phyloP scores from a whole-genome alignment of 2,329 filamentous ascomycete species.

The Aspergillus aculeatus region DNA sequence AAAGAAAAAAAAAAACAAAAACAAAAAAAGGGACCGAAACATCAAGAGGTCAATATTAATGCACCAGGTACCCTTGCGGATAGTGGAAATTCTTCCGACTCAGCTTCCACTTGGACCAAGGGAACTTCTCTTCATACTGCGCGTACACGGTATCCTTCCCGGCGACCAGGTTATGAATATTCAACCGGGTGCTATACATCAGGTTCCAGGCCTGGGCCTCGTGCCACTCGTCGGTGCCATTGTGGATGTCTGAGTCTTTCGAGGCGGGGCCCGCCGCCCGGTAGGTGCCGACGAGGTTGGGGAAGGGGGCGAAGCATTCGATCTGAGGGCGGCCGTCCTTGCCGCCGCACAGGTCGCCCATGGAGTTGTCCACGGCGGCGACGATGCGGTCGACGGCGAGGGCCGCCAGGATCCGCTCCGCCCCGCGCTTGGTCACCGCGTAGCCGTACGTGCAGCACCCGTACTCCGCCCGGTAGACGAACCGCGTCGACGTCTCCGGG shows the following conservation, averaged over 20 bases:
- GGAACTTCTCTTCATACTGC: conserved; percentile 20
- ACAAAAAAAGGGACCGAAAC: not conserved
- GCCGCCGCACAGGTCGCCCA: conserved; percentile 50
- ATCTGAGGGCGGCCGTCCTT: conserved; percentile 27
- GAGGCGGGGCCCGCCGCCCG: conserved; percentile 37
- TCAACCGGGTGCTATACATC: conserved; percentile 27
- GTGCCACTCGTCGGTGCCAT: conserved; percentile 17
- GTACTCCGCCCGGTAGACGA: conserved; percentile 34
- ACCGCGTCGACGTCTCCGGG: conserved; percentile 35
- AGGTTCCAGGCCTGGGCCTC: conserved; percentile 21
- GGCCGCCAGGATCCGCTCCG: conserved; percentile 37
- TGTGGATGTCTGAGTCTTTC: conserved; percentile 31
- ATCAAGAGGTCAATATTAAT: not conserved
- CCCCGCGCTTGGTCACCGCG: conserved; percentile 39
- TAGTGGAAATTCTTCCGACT: conserved; percentile 20
- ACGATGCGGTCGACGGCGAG: conserved; percentile 28
- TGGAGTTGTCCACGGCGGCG: conserved; percentile 43
- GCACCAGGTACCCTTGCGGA: conserved; percentile 21
- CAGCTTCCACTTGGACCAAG: conserved; percentile 22
- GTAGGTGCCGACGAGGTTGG: conserved; percentile 51
- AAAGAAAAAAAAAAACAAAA: not conserved
- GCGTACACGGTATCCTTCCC: conserved; percentile 20
- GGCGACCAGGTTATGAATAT: conserved; percentile 24
- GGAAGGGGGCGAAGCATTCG: conserved; percentile 44
- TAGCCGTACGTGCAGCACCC: conserved; percentile 41